Conservation (phyloP, 192 early-diverging fungal species). For the Entomortierella lignicola region DNA sequence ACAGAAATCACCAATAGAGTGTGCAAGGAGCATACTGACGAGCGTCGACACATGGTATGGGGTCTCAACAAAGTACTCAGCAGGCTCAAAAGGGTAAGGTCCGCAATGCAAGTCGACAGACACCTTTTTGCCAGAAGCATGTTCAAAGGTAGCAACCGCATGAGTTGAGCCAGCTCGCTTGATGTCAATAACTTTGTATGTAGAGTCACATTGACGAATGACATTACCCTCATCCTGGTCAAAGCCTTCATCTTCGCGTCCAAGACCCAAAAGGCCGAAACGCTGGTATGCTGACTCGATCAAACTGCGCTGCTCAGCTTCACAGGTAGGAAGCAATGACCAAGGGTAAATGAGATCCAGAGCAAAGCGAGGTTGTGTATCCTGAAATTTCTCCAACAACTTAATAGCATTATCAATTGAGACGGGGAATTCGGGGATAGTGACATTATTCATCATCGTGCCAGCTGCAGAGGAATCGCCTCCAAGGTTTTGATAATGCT, state of each 20-base stretch:
- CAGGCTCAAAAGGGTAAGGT: conserved; percentile 53
- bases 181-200: conserved; percentile 55
- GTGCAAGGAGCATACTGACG: conserved; percentile 66
- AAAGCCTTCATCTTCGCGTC: conserved; percentile 55
- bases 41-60: conserved; percentile 63
- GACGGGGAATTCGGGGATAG: conserved; percentile 73
- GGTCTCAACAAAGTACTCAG: conserved; percentile 69
- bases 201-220: conserved; percentile 57
- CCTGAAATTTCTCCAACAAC: conserved; percentile 56
- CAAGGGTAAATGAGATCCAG: conserved; percentile 73
- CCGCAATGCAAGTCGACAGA: conserved; percentile 56
- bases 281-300: conserved; percentile 71
- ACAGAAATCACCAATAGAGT: conserved; percentile 74
- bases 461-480: conserved; percentile 38
- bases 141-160: conserved; percentile 41
- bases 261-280: conserved; percentile 62
- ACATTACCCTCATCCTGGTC: conserved; percentile 33
- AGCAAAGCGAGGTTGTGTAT: conserved; percentile 62
- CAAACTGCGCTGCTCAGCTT: conserved; percentile 65
- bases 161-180: conserved; percentile 22
- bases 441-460: conserved; percentile 51
- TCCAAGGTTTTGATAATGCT: conserved; percentile 49
- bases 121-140: conserved; percentile 46
- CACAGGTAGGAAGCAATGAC: conserved; percentile 66
- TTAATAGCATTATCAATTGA: conserved; percentile 60